Conservation (phyloP, 805 yeast species). For the Jamesozyma rosinii region DNA sequence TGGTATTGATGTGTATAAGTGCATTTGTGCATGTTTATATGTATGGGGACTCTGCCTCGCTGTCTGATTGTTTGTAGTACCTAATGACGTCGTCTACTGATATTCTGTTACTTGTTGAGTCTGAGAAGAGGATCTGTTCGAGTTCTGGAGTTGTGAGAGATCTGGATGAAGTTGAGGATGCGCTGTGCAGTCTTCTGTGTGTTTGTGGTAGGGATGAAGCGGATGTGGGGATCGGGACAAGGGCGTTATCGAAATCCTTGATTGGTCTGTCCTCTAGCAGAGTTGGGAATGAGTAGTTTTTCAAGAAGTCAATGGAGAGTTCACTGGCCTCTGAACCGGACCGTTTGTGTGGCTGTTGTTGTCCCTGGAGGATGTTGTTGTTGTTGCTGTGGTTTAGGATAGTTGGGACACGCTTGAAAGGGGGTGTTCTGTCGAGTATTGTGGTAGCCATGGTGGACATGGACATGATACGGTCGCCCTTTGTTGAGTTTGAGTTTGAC, state of each 20-base stretch:
- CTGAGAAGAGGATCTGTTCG: conserved; percentile 15
- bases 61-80: conserved; percentile 24
- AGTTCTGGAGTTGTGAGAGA: conserved; percentile 18
- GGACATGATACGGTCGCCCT: conserved; percentile 21
- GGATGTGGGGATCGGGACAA: too few relatives aligned
- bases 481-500: conserved; percentile 1
- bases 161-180: neutral
- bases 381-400: neutral
- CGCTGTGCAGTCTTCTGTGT: neutral
- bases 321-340: conserved; percentile 15
- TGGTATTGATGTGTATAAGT: too few relatives aligned
- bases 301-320: conserved; percentile 19
- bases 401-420: conserved; percentile 2
- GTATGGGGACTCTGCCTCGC: conserved; percentile 9
- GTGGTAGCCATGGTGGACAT: conserved; percentile 27
- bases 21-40: too few relatives aligned
- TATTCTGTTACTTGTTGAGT: conserved; percentile 11
- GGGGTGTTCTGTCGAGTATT: conserved; percentile 9
- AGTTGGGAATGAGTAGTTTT: conserved; percentile 26
- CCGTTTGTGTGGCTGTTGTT: conserved; percentile 6
- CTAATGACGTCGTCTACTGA: conserved; percentile 27
- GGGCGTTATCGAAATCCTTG: conserved; percentile 7
- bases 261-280: conserved; percentile 18
- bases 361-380: too few relatives aligned
- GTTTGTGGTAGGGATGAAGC: neutral